phyloP scores from a whole-genome alignment of 768 basidiomycete genomes.

The Rhizopogon salebrosus region DNA sequence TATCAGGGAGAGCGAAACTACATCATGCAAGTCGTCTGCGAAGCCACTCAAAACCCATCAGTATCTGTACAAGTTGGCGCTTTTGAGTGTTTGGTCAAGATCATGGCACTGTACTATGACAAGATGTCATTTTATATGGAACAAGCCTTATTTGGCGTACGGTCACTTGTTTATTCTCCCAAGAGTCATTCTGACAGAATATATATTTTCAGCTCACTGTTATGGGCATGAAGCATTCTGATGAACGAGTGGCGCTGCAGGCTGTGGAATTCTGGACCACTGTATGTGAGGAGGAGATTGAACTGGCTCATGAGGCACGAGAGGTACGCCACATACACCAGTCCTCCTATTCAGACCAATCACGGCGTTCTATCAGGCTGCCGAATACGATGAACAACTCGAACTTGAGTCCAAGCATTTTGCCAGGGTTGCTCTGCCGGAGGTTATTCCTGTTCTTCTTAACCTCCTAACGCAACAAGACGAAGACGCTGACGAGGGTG shows the following conservation, averaged over 20 bases:
- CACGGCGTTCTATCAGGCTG: constrained; percentile 48
- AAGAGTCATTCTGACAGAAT: constrained; percentile 8
- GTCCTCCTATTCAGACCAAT: constrained; percentile 4
- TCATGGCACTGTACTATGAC: constrained; percentile 98
- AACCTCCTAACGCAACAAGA: constrained; percentile 87
- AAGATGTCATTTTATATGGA: constrained; percentile 99
- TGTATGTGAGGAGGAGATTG: constrained; percentile 96
- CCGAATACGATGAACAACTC: constrained; percentile 83
- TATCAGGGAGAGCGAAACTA: constrained; percentile 95
- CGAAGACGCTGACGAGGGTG: constrained; percentile 96
- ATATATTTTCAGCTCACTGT: constrained; percentile 72
- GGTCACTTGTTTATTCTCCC: constrained; percentile 19
- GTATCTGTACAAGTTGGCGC: constrained; percentile 90
- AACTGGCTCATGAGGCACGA: constrained; percentile 84
- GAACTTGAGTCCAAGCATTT: constrained; percentile 86
- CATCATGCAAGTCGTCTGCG: constrained; percentile 99
- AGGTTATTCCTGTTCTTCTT: constrained; percentile 91
- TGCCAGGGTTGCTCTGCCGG: constrained; percentile 90
- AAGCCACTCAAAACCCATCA: constrained; percentile 84
- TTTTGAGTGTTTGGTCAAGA: constrained; percentile 91
- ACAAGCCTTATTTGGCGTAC: constrained; percentile 92
- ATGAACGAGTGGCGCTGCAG: constrained; percentile 90
- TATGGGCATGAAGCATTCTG: constrained; percentile 92
- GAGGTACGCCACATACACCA: constrained; percentile 50
- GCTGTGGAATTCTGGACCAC: constrained; percentile 99